Conservation (phyloP, 306 rosid species). For the Crataegus laevigata region DNA sequence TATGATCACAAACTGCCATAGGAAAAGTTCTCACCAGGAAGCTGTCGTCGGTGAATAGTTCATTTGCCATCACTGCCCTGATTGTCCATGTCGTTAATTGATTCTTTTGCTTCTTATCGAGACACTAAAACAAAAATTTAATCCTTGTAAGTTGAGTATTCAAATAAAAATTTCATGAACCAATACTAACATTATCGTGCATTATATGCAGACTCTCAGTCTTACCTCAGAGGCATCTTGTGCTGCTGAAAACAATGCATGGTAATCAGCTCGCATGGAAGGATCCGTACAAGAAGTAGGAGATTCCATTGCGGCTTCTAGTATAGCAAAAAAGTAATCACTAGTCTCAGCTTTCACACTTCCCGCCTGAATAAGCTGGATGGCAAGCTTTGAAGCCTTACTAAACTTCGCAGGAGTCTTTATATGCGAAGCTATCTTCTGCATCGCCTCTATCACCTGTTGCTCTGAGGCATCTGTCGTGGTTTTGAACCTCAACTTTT, state of each 20-base stretch:
- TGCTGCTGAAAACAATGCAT: slow-evolving; percentile 62
- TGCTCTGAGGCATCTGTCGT: slow-evolving; percentile 77
- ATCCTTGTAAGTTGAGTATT: not conserved
- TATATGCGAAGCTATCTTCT: slow-evolving; percentile 82
- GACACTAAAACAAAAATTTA: slow-evolving; percentile 36
- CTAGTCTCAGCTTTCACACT: slow-evolving; percentile 70
- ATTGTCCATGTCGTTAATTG: slow-evolving; percentile 58
- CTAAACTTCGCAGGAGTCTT: slow-evolving; percentile 68
- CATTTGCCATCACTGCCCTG: slow-evolving; percentile 66
- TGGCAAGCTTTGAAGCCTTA: slow-evolving; percentile 89
- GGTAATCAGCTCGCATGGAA: slow-evolving; percentile 64
- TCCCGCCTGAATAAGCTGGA: slow-evolving; percentile 84
- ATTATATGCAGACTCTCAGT: not conserved
- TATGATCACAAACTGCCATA: not conserved
- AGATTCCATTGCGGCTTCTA: slow-evolving; percentile 78
- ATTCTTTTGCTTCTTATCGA: slow-evolving; percentile 71
- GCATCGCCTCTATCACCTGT: slow-evolving; percentile 84
- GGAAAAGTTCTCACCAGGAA: slow-evolving; percentile 59
- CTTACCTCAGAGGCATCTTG: slow-evolving; percentile 59
- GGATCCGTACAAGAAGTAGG: slow-evolving; percentile 67
- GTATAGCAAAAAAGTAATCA: slow-evolving; percentile 54
- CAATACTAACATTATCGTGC: not conserved
- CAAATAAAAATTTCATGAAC: not conserved
- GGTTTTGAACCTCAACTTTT: slow-evolving; percentile 68
- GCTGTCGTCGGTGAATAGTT: slow-evolving; percentile 82